Percentiles rank a stretch among this genome's conserved stretches.
phyloP scores from a whole-genome alignment of 768 basidiomycete genomes.

The Suillus luteus region DNA sequence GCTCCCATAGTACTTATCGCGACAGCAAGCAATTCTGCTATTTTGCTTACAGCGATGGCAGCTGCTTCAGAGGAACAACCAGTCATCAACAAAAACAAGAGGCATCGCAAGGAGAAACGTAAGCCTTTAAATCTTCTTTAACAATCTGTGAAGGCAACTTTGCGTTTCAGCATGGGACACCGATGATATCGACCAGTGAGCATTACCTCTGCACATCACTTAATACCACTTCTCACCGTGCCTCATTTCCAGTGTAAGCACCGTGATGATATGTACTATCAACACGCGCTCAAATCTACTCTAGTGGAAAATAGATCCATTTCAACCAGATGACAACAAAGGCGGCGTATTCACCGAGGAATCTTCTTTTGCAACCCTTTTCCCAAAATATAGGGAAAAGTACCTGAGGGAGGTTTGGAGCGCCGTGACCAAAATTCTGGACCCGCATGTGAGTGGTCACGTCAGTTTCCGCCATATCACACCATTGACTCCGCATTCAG shows the following conservation, averaged over 20 bases:
- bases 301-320: slow-evolving; percentile 90
- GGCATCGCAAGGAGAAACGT: slow-evolving; percentile 95
- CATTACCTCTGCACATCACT: slow-evolving; percentile 14
- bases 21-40: not conserved
- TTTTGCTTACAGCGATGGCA: slow-evolving; percentile 22
- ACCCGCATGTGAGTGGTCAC: slow-evolving; percentile 62
- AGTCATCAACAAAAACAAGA: slow-evolving; percentile 79
- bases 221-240: slow-evolving; percentile 12
- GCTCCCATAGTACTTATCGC: not conserved
- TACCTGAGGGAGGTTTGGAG: slow-evolving; percentile 96
- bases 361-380: slow-evolving; percentile 96
- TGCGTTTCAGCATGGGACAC: slow-evolving; percentile 88
- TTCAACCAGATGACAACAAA: slow-evolving; percentile 73
- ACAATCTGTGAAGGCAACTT: slow-evolving; percentile 10
- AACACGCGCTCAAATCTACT: slow-evolving; percentile 17
- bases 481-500: slow-evolving; percentile 39
- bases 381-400: slow-evolving; percentile 98
- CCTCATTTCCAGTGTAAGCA: slow-evolving; percentile 45
- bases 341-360: slow-evolving; percentile 89
- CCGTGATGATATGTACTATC: not conserved
- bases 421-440: slow-evolving; percentile 81
- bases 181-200: slow-evolving; percentile 98
- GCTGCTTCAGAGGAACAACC: slow-evolving; percentile 37
- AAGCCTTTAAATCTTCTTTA: slow-evolving; percentile 31
- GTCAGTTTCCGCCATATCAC: slow-evolving; percentile 2